These are phyloP conservation scores for Barnettozyma californica DNA, from an alignment of 805 yeast genomes.

Conservation along the genomic window DNA sequence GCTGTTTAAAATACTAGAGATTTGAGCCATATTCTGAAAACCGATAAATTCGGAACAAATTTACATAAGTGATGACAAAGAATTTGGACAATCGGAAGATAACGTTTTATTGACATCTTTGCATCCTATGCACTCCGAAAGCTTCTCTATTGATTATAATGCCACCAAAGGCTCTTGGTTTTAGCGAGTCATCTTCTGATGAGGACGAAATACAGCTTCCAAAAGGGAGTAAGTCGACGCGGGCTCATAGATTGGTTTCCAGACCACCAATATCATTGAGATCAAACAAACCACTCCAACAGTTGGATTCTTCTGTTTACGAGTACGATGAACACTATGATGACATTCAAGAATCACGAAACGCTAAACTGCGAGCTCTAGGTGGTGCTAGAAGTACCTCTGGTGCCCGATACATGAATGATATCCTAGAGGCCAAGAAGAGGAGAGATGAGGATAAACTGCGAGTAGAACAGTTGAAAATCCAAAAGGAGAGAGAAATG, in stretches of 20 bases:
- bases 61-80: not conserved
- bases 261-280: not conserved
- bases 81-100: not conserved
- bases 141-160: not conserved
- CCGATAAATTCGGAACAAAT: not conserved
- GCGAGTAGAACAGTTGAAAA: conserved; percentile 33
- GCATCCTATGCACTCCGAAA: not conserved
- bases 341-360: conserved; percentile 25
- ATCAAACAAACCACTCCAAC: not conserved
- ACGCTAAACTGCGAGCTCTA: conserved; percentile 6
- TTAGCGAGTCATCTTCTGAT: not conserved
- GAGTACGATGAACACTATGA: conserved; percentile 47
- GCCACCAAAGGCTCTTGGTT: conserved; percentile 1
- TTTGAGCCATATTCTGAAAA: not conserved
- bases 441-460: conserved; percentile 41
- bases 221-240: not conserved
- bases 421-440: conserved; percentile 39
- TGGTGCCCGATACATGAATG: conserved; percentile 34
- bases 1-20: not conserved
- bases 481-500: conserved; percentile 32
- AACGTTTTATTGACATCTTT: not conserved
- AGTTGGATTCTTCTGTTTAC: conserved; percentile 18
- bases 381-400: not conserved
- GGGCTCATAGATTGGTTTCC: not conserved
- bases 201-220: not conserved